Conservation (phyloP, 805 yeast genomes). For the Metschnikowia peoriensis region DNA sequence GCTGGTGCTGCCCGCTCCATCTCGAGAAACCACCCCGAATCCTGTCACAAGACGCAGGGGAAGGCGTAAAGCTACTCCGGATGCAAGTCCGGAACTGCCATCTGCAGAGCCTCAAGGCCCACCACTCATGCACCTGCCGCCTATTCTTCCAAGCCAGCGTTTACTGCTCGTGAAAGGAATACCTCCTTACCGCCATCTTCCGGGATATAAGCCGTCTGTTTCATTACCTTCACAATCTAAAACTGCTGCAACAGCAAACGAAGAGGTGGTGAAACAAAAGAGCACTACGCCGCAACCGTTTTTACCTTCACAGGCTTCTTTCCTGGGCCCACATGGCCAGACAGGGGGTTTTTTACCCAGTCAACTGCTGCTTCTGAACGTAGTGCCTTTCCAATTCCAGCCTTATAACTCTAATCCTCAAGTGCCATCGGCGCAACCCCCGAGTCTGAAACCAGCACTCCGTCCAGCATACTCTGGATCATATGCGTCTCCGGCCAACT, state of each 20-base stretch:
- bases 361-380: slow-evolving; percentile 2
- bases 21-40: neutral
- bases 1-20: slow-evolving; percentile 1
- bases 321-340: neutral
- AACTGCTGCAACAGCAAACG: neutral
- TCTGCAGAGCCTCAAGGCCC: slow-evolving; percentile 9
- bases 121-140: slow-evolving; percentile 16
- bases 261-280: too few species aligned
- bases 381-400: slow-evolving; percentile 5
- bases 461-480: neutral
- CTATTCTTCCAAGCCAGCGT: slow-evolving; percentile 18
- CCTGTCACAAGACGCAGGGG: slow-evolving; percentile 3
- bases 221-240: neutral
- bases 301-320: slow-evolving; percentile 2
- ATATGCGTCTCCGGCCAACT: neutral
- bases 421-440: neutral
- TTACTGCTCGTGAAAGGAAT: slow-evolving; percentile 8
- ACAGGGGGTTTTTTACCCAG: slow-evolving; percentile 2
- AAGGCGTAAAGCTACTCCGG: neutral
- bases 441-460: neutral
- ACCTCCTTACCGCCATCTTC: slow-evolving; percentile 10
- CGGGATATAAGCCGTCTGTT: neutral
- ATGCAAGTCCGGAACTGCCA: slow-evolving; percentile 1
- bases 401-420: neutral
- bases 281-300: neutral